These are phyloP conservation scores for Nothophoma quercina DNA, from an alignment of 2,329 filamentous ascomycete genomes.

Conservation along the genomic window DNA sequence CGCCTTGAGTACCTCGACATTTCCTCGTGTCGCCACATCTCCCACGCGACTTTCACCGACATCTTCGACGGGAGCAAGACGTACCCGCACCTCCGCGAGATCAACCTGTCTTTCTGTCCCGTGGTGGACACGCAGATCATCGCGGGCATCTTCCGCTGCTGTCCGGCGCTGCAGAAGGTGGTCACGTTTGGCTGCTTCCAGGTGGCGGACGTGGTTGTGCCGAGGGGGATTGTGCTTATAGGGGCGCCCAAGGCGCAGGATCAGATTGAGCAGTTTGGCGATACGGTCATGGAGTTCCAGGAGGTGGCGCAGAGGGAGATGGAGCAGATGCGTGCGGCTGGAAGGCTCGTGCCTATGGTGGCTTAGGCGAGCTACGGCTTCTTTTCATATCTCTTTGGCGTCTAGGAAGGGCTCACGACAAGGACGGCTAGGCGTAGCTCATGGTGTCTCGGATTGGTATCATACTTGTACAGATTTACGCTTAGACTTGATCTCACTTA, in stretches of 20 bases:
- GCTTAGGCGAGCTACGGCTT: slow-evolving; percentile 17
- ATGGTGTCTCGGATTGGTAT: background rate
- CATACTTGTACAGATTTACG: background rate
- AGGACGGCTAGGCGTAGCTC: background rate
- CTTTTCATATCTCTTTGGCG: too few species aligned
- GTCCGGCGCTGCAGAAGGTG: slow-evolving; percentile 65
- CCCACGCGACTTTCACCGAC: slow-evolving; percentile 72
- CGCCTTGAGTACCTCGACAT: slow-evolving; percentile 74
- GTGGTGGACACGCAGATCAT: slow-evolving; percentile 71
- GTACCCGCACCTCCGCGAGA: slow-evolving; percentile 73
- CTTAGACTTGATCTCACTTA: background rate
- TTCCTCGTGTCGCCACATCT: slow-evolving; percentile 85
- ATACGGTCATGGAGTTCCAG: slow-evolving; percentile 44
- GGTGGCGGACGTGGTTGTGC: slow-evolving; percentile 63
- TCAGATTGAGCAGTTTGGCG: slow-evolving; percentile 61
- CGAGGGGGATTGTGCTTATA: slow-evolving; percentile 65
- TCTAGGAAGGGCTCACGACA: background rate
- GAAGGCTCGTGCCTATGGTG: slow-evolving; percentile 35
- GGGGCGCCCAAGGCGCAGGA: slow-evolving; percentile 67
- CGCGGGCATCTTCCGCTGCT: slow-evolving; percentile 68
- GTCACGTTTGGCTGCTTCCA: slow-evolving; percentile 71
- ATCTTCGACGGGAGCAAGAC: slow-evolving; percentile 68
- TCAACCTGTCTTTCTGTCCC: slow-evolving; percentile 82
- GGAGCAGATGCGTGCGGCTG: slow-evolving; percentile 17
- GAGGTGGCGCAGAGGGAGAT: slow-evolving; percentile 17